Base-by-base conservation (phyloP, 371 early-diverging fungal genomes). In the Quaeritorhiza haematococci region DNA sequence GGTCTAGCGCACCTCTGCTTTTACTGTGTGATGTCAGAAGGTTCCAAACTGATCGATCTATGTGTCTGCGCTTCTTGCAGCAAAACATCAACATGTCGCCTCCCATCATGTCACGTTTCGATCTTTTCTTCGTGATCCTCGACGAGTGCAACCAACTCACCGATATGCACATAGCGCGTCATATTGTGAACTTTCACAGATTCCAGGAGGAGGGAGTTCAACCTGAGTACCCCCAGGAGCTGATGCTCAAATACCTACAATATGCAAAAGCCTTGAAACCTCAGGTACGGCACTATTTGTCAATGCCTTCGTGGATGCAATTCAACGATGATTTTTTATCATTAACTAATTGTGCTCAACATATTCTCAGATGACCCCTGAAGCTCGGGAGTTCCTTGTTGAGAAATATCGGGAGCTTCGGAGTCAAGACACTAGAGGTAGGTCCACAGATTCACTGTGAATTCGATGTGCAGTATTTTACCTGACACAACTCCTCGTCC, bases 81-180 rank as follows among this genome's bases (percentile, higher is more conserved):
- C 98, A 98, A 87, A 99, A 99, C 72, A 91, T 99, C 50, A 86
- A 89, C 56, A 89, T 99, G 90, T 91, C 92, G 3, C 89, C 94
- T 10, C 96, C 99, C 28, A 96, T 99, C 72, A 98, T 99, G 99
- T 97, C 98, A 27, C 90, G 99, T 70, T 99, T 99, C 73, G 99
- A 99, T 80, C 66, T 99, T 63, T 98, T 98, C 78, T 99, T 99
- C 76, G 94, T 99, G 19, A 87, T 99, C 29, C 76, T 99, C 61
- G 99, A 99, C 75, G 94, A 95, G 32, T 87, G 93, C 63, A 91
- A 96, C 71, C 86, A 87, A 48, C 78, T 84, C 2, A 85, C 89
- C n/a, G 99, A 99, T 72, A 84, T 78, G 64, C 85, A 90, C 61
- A 89, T 98, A 54, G 95, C 98, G 24, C 84, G 86, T 24, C 94